phyloP scores from a whole-genome alignment of 2,329 filamentous ascomycete species.

The Sporothrix phasma region DNA sequence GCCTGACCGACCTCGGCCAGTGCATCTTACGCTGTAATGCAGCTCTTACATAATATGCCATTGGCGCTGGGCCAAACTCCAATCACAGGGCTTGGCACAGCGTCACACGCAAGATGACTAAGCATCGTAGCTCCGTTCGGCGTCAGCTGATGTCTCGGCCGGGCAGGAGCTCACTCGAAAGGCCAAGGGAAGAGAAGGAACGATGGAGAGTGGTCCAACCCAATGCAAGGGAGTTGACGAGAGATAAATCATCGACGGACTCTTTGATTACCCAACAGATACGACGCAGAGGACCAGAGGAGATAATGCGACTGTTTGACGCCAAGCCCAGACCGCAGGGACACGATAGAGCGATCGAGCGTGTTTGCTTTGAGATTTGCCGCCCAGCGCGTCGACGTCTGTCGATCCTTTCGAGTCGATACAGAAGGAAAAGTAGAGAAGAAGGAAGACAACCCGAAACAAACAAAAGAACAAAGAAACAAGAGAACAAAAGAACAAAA shows the following conservation, averaged over 20 bases:
- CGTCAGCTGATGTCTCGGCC: conserved; percentile 1
- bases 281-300: neutral
- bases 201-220: neutral
- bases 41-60: neutral
- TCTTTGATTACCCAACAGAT: neutral
- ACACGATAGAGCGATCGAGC: neutral
- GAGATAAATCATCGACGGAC: neutral
- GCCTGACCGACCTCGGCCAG: conserved; percentile 6
- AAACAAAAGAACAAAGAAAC: neutral
- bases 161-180: neutral
- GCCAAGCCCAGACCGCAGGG: neutral
- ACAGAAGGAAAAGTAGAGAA: neutral
- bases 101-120: conserved; percentile 1
- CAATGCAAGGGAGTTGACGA: neutral
- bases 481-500: neutral
- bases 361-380: neutral
- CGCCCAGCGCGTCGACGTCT: neutral
- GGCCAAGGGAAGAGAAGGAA: neutral
- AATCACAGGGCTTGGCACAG: neutral
- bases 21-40: neutral
- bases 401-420: neutral
- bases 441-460: no score
- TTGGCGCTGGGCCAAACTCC: neutral
- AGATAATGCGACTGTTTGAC: neutral
- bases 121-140: conserved; percentile 12